phyloP scores from a whole-genome alignment of 2,329 filamentous ascomycete species.

The Podosphaera fusca region DNA sequence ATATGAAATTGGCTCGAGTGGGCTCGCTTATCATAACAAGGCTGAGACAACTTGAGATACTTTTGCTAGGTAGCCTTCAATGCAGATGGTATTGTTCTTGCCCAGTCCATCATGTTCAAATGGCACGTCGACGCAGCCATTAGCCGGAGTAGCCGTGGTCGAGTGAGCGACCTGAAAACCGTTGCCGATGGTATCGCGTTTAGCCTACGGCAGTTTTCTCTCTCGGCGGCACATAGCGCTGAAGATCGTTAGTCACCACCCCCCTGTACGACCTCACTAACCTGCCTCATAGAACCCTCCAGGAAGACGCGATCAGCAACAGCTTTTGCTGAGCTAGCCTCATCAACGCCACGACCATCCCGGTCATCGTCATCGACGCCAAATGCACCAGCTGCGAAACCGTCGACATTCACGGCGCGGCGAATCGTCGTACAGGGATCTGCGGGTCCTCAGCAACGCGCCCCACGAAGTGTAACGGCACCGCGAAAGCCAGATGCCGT shows the following conservation, averaged over 20 bases:
- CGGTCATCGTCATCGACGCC: slow-evolving; percentile 6
- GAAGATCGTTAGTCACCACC: slow-evolving; percentile 4
- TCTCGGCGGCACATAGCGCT: slow-evolving; percentile 10
- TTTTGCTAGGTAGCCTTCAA: too few relatives aligned
- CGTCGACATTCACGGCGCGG: background rate
- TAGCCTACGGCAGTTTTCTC: slow-evolving; percentile 15
- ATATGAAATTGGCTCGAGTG: too few relatives aligned
- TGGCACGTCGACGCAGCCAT: slow-evolving; percentile 16
- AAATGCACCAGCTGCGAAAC: background rate
- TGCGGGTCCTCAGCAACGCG: background rate
- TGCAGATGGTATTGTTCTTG: background rate
- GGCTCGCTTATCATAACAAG: background rate
- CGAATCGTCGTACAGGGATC: background rate
- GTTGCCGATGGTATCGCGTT: slow-evolving; percentile 15
- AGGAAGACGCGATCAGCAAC: slow-evolving; percentile 4
- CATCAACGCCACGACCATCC: slow-evolving; percentile 8
- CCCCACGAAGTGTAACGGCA: background rate
- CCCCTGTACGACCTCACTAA: background rate
- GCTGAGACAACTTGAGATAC: background rate
- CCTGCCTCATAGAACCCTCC: background rate
- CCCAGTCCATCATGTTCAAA: slow-evolving; percentile 13
- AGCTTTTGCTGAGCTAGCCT: slow-evolving; percentile 12
- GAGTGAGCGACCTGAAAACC: background rate
- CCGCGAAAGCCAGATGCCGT: background rate
- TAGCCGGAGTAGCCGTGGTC: slow-evolving; percentile 12